These are phyloP conservation scores for Globisporangium mamillatum DNA, from an alignment of 352 stramenopile genomes.

Conservation along the genomic window DNA sequence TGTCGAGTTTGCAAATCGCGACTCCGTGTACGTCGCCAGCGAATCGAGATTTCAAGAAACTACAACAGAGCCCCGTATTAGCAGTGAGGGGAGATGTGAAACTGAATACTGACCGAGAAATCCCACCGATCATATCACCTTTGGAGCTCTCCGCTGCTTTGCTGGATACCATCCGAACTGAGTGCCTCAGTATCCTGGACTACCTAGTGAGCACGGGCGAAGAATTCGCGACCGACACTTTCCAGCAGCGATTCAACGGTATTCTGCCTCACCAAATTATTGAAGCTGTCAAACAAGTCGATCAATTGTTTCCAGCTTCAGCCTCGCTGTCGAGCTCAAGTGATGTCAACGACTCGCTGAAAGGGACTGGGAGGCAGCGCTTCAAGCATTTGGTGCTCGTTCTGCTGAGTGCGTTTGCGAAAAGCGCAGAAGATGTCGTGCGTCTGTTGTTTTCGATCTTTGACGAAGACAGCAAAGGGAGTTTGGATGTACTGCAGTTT, in stretches of 20 bases:
- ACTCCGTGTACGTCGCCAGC: conserved; percentile 8
- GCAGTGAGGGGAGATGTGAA: neutral
- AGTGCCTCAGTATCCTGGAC: conserved; percentile 14
- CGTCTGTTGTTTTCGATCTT: conserved; percentile 44
- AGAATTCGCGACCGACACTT: conserved; percentile 3
- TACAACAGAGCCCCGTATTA: neutral
- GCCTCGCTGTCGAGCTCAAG: neutral
- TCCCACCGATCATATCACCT: neutral
- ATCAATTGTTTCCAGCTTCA: neutral
- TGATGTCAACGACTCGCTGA: neutral
- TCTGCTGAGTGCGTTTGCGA: conserved; percentile 32
- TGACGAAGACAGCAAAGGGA: conserved; percentile 30
- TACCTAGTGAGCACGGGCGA: conserved; percentile 13
- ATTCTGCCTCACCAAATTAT: neutral
- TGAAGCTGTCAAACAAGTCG: neutral
- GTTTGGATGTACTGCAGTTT: conserved; percentile 23
- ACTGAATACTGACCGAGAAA: neutral
- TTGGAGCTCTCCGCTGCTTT: neutral
- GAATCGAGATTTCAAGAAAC: neutral
- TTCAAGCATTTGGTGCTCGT: conserved; percentile 27
- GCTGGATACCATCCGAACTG: conserved; percentile 3
- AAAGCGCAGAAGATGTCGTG: conserved; percentile 26
- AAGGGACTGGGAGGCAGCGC: neutral
- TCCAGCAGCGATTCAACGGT: conserved; percentile 10
- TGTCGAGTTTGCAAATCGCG: neutral